phyloP scores from a whole-genome alignment of 1,284 basidiomycete genomes.

The Cryptococcus sp. region DNA sequence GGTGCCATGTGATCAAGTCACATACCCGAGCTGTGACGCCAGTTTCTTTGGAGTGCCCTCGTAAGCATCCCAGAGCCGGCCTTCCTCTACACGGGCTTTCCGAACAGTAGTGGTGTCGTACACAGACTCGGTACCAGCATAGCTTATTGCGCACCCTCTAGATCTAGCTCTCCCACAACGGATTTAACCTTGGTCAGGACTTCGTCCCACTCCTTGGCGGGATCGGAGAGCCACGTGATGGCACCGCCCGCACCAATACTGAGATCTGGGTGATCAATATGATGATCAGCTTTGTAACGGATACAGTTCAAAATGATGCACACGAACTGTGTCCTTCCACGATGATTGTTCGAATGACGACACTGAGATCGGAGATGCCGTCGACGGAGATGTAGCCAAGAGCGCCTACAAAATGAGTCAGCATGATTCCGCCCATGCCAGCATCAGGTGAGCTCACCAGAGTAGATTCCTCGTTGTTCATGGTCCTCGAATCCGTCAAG shows the following conservation, averaged over 20 bases:
- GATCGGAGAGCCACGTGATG: slow-evolving; percentile 87
- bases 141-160: no score
- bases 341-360: slow-evolving; percentile 92
- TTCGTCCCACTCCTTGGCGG: slow-evolving; percentile 89
- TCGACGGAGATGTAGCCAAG: slow-evolving; percentile 90
- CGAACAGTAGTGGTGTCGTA: no score
- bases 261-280: slow-evolving; percentile 28
- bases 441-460: slow-evolving; percentile 54
- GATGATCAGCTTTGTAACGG: slow-evolving; percentile 2
- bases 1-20: no score
- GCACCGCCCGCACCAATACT: slow-evolving; percentile 87
- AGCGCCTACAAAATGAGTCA: slow-evolving; percentile 53
- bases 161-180: slow-evolving; percentile 40
- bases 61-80: no score
- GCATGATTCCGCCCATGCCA: neutral
- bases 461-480: slow-evolving; percentile 72
- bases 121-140: no score
- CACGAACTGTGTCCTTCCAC: slow-evolving; percentile 58
- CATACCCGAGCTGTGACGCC: no score
- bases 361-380: slow-evolving; percentile 86
- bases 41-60: no score
- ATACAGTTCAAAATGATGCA: slow-evolving; percentile 9
- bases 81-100: no score
- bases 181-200: slow-evolving; percentile 72
- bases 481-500: slow-evolving; percentile 73